Base-by-base conservation (phyloP, 139 green algal species). In the Microglena sp. region DNA sequence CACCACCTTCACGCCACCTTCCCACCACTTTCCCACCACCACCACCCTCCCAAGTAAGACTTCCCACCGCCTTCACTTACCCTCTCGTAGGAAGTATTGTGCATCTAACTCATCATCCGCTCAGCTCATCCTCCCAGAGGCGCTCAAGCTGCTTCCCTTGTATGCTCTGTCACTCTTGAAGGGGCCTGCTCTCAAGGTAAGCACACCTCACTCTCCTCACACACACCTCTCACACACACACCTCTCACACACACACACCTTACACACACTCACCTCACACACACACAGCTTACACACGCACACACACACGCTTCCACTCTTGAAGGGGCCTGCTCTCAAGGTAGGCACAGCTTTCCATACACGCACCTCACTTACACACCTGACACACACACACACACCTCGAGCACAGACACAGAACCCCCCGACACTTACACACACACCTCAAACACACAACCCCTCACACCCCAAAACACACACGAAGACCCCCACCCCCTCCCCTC, bases 91-190 rank as follows among this genome's bases (percentile, higher is more conserved):
- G 64, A 84, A 84, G 56, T 81, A 93, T 71, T 94, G 87, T 70
- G 83, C 87, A 31, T 76, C 66, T 55, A 73, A 63, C 54, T 71
- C 44, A 21, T 56, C 45, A 21, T 57, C 73, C 8, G 76, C 77
- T 32, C 90, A 96, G 77, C 87, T 96, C 54, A 93, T 96, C 60
- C 77, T 96, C 4, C 90, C 90, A 0, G 89, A 96, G 76, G 82
- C 87, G 18, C 76, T 96, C 45, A 95, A 96, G 80, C 78, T 96
- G 67, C 76, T 95, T 71, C 90, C 90, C 11, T 75, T 95, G 31
- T 95, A 89, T 75, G 76, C 70, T 30, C 74, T 94, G 46, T 75
- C 74, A 26, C 68, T 95, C 30, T 74, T 83, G 57, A 96, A 96
- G 77, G 71, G 68, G 6, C 56, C 76, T 30, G 69, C 69, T 6